Base-by-base conservation (phyloP, 23 red algal species). In the Gracilaria gracilis region DNA sequence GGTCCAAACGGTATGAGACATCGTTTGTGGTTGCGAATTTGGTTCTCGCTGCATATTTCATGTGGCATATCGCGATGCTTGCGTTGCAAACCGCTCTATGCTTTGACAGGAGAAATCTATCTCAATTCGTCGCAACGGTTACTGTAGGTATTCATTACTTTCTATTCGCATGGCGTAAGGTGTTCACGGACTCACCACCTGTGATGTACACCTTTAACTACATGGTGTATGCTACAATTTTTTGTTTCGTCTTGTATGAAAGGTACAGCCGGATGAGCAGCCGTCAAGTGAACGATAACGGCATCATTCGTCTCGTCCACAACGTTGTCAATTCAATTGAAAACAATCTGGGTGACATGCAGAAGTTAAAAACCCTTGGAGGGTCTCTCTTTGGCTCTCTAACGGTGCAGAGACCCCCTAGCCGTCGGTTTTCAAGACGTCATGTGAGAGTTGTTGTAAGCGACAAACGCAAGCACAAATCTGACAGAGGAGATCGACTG, bases 121-220 rank as follows among this genome's bases (percentile, higher is more conserved):
- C 83, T 0, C 93, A 95, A 72, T 78, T 95, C 19, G 55, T 67
- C 31, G 86, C 77, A 17, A 86, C 93, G 11, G 31, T 66, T 11
- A 57, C 93, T 77, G 86, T 95, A 20, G 93, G 83, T 2, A 77
- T 88, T 39, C 93, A 95, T 49, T 95, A 89, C 61, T 95, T 83
- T 82, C 20, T 95, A 2, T 90, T 95, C 54, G 80, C 93, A 0
- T 95, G 93, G 93, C 82, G 93, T 4, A 70, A 61, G 50, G 67
- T 95, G 23, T 89, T 95, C 49, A 88, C 86, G 16, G 85, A 95
- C 51, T 46, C 31, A 9, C 46, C 79, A 21, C 93, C 93, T 19
- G 34, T 53, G 25, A 89, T 89, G 85, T 88, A 75, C 31, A 61
- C 77, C 13, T 67, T 88, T 19, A 88, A 88, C 70, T 95, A 95